Base-by-base conservation (phyloP, 371 early-diverging fungal species). In the Mortierella sp. region DNA sequence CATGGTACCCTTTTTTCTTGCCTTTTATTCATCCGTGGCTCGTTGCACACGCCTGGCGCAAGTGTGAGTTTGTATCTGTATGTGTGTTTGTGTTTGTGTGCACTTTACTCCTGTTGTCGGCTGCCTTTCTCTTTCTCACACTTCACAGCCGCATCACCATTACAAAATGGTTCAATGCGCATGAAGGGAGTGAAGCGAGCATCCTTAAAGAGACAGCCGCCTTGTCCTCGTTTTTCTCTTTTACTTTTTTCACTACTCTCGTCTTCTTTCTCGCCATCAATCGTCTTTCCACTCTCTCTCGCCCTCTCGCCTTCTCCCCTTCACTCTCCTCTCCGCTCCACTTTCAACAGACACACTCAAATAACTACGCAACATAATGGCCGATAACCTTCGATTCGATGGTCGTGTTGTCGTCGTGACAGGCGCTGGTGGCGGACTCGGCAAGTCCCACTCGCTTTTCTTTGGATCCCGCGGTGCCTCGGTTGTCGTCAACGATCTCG, bases 351-450 rank as follows among this genome's bases (percentile, higher is more conserved):
- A 74, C 50, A 55, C 74, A 78, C 42, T 38, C 42, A 5, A 38
- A 38, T 38, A 38, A 5, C 42, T 68, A 52, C 16, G 47, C 16
- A 72, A 34, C 38, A 75, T 21, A 34, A 89, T 88, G 87, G 52
- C 83, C 26, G 70, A 78, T 24, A 81, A 76, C 60, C 89, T 93
- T 47, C 95, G 96, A 75, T 99, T 96, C 84, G 97, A 99, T 86
- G 93, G 93, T 88, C 94, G 96, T 78, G 99, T 99, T 24, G 99
- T 95, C 63, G 94, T 99, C 83, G 95, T 99, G 76, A 99, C 99
- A 71, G 99, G 99, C 71, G 99, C 99, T 77, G 99, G 99, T 79
- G 99, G 99, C 83, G 97, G 97, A 54, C 92, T 97, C 38, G 97
- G 97, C 78, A 93, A 93, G 88, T 96, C 96, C 26, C 99, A 99